Conservation (phyloP, 352 stramenopile species). For the Plasmopara muralis region DNA sequence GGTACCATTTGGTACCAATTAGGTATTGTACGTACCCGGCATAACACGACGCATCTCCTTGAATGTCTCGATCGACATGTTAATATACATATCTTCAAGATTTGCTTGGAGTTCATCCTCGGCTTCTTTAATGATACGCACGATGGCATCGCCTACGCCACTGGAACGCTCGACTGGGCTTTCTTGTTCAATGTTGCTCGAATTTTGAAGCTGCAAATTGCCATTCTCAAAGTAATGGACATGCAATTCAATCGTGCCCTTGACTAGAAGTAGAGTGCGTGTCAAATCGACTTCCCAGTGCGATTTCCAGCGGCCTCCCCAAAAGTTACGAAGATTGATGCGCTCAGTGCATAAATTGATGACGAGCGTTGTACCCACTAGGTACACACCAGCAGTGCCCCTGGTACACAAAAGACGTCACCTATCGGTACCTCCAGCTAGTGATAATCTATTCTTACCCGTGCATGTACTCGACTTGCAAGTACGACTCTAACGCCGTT, state of each 20-base stretch:
- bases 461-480: conserved; percentile 84
- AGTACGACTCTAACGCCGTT: conserved; percentile 69
- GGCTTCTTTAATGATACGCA: conserved; percentile 67
- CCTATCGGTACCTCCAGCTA: not conserved
- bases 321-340: conserved; percentile 88
- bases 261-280: conserved; percentile 33
- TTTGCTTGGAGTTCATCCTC: conserved; percentile 85
- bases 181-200: conserved; percentile 61
- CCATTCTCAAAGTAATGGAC: conserved; percentile 96
- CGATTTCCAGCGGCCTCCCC: conserved; percentile 81
- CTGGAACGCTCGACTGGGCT: conserved; percentile 34
- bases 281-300: conserved; percentile 68
- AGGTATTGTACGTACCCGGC: conserved; percentile 42
- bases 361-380: conserved; percentile 51
- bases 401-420: conserved; percentile 15
- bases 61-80: conserved; percentile 92
- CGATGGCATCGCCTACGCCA: conserved; percentile 54
- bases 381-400: conserved; percentile 74
- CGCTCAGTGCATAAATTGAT: conserved; percentile 81
- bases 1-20: not conserved
- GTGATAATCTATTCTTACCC: conserved; percentile 13
- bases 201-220: conserved; percentile 89
- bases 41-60: conserved; percentile 94
- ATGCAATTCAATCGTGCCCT: conserved; percentile 72
- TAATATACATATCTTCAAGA: conserved; percentile 92